These are phyloP conservation scores for Xylaria digitata DNA, from an alignment of 2,329 filamentous ascomycete genomes.

Conservation along the genomic window DNA sequence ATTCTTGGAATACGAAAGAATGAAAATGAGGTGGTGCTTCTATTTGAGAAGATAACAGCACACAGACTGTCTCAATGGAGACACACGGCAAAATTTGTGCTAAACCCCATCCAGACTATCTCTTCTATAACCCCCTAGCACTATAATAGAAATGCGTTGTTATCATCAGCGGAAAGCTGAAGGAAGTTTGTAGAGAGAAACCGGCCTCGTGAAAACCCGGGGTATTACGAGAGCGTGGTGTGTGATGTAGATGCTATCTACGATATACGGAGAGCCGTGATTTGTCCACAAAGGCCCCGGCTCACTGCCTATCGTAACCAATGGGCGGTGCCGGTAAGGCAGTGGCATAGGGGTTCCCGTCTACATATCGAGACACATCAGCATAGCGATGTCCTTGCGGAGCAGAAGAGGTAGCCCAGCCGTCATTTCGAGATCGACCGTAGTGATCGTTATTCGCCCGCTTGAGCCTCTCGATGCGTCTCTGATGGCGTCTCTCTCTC, in stretches of 20 bases:
- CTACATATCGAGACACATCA: conserved; percentile 60
- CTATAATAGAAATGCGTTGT: conserved; percentile 34
- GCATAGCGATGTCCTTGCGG: conserved; percentile 54
- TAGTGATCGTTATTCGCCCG: conserved; percentile 47
- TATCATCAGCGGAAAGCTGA: conserved; percentile 41
- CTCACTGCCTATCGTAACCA: conserved; percentile 54
- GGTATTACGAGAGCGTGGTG: conserved; percentile 9
- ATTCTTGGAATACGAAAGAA: conserved; percentile 43
- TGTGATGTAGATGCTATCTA: conserved; percentile 28
- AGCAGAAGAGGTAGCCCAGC: conserved; percentile 58
- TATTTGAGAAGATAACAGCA: conserved; percentile 42
- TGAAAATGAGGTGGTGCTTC: conserved; percentile 39
- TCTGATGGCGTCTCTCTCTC: conserved; percentile 62
- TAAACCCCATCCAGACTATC: conserved; percentile 30
- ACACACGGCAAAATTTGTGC: conserved; percentile 36
- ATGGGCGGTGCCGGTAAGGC: conserved; percentile 57
- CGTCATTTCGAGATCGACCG: conserved; percentile 57
- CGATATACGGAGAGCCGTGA: conserved; percentile 7
- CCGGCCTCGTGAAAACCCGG: background rate
- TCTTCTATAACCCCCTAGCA: conserved; percentile 34
- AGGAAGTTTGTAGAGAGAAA: conserved; percentile 8
- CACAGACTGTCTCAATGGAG: conserved; percentile 33
- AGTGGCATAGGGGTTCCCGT: conserved; percentile 60
- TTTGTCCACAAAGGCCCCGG: conserved; percentile 3
- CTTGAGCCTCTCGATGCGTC: conserved; percentile 55